A percentile compares a stretch with the other conserved stretches of the same genome.
Conservation (phyloP, 306 rosid genomes). For the Pterocarpus santalinus region DNA sequence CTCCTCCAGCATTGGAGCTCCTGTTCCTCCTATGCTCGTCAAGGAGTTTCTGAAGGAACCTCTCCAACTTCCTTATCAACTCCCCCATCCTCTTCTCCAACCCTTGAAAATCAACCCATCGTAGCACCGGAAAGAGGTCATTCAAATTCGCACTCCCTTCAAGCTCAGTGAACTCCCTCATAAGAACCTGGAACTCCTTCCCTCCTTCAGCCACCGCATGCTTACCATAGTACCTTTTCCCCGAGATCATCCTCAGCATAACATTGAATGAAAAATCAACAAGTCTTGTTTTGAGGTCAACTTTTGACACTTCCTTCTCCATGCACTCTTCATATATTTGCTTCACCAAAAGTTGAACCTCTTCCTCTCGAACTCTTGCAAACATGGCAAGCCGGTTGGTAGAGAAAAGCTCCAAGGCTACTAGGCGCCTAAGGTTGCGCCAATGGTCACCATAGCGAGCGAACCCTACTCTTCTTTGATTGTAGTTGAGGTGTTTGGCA, state of each 20-base stretch:
- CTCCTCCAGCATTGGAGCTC: background rate
- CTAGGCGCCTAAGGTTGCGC: conserved; percentile 46
- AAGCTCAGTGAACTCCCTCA: background rate
- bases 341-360: conserved; percentile 32
- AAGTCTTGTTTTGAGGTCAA: background rate
- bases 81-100: conserved; percentile 33
- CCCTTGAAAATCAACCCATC: conserved; percentile 37
- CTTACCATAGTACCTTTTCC: conserved; percentile 44
- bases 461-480: conserved; percentile 14
- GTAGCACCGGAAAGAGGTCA: conserved; percentile 41
- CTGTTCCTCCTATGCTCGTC: conserved; percentile 27
- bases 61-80: conserved; percentile 25
- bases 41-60: conserved; percentile 39
- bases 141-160: background rate
- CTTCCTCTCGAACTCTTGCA: conserved; percentile 37
- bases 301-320: background rate
- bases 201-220: background rate
- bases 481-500: conserved; percentile 45
- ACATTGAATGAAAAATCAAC: conserved; percentile 19
- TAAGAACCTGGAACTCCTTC: conserved; percentile 2
- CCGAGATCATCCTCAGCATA: conserved; percentile 35
- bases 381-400: conserved; percentile 24
- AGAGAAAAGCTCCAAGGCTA: conserved; percentile 46
- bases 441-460: conserved; percentile 48
- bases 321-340: conserved; percentile 14